Percentiles rank a stretch among this genome's conserved stretches.
Conservation (phyloP, 148 eudicot species). For the Rhododendron molle region DNA sequence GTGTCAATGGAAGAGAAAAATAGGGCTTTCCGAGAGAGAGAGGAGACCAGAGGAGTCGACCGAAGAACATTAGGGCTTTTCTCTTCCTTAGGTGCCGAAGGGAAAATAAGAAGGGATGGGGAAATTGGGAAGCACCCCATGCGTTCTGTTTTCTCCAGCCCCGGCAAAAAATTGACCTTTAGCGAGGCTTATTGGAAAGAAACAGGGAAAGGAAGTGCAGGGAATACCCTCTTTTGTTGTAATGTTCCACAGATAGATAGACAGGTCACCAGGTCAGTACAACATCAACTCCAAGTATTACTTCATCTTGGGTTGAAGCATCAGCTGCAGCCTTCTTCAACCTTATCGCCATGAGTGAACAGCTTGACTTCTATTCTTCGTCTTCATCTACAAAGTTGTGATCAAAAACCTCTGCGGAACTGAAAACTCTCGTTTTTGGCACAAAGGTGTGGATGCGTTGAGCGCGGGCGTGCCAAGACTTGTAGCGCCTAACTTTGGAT, state of each 20-base stretch:
- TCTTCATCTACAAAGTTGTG: not conserved
- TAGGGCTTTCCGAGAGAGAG: too few relatives aligned
- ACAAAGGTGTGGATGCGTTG: too few relatives aligned
- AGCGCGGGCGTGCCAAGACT: too few relatives aligned
- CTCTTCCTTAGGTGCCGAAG: not conserved
- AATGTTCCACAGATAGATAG: not conserved
- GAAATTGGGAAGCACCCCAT: not conserved
- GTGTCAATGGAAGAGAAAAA: too few relatives aligned
- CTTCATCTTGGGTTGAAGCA: slow-evolving; percentile 13
- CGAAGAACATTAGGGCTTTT: not conserved
- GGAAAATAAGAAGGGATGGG: not conserved
- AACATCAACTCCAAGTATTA: slow-evolving; percentile 1
- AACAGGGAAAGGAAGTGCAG: not conserved
- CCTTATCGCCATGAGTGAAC: slow-evolving; percentile 3
- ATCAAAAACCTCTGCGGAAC: not conserved
- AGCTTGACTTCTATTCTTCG: not conserved
- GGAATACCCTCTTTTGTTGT: not conserved
- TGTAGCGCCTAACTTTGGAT: too few relatives aligned
- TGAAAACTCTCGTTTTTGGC: too few relatives aligned
- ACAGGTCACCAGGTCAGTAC: not conserved
- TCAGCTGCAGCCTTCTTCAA: slow-evolving; percentile 14
- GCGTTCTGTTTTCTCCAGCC: not conserved
- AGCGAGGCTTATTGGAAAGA: too few relatives aligned
- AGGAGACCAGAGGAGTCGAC: too few relatives aligned
- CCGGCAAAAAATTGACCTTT: too few relatives aligned